Base-by-base conservation (phyloP, 495 filamentous ascomycete genomes). In the Penicillium taxi region DNA sequence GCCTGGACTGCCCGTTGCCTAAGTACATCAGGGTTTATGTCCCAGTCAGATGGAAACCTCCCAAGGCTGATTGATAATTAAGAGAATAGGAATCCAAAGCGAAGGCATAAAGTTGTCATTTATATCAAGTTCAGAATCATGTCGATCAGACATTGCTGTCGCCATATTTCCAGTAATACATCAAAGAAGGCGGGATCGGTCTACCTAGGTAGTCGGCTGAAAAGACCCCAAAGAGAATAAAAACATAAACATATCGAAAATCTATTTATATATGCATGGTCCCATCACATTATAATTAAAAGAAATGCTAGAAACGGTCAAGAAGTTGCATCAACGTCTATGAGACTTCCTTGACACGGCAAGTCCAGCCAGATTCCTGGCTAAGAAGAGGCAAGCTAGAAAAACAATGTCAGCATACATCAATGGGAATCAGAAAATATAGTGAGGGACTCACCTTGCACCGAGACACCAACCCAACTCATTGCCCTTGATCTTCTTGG, bases 401-500 rank as follows among this genome's bases (percentile, higher is more conserved):
- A 55, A 39, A 27, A 12, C 26, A n/a, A 40, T 26, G 39, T 71
- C 41, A 70, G 66, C 40, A 54, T 41, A 13, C 16, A 9, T 19
- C 6, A 30, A 0, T 9, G 30, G 18, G 6, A 5, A 42, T 30
- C 12, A 39, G n/a, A 23, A 33, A 32, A 20, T 6, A 29, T 16
- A 37, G 30, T 14, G 21, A 17, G 16, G 32, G 19, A 27, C 44
- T 64, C 73, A 89, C 86, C 86, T 96, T 41, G 91, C 91, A 50
- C 91, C 91, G 58, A 98, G 68, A 66, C 89, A 96, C 91, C 91
- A 98, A 32, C 91, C 91, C 39, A 98, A 65, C 71, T 98, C 93
- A 60, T 95, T 95, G 22, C 79, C 80, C 70, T 90, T 90, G 49
- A 96, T 91, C 75, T 95, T 90, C 83, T 98, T 96, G 19, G 91